Evolutionary conservation across 2,329 filamentous ascomycete species (phyloP).

Genomic region (Ophidiomyces ophidiicola): DNA sequence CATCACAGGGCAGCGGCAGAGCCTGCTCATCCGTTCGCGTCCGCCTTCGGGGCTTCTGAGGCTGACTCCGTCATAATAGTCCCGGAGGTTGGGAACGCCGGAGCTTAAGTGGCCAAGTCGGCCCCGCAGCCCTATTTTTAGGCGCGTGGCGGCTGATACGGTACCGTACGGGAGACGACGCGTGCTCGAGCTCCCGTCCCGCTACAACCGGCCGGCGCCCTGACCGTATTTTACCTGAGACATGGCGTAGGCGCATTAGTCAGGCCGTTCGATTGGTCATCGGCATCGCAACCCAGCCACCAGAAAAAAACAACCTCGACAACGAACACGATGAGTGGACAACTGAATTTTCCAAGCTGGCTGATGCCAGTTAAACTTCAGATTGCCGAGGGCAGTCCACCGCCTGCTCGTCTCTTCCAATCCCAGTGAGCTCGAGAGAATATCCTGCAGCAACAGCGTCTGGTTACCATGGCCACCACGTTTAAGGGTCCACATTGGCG

Average conservation of each 20-base stretch:
- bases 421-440: neutral
- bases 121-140: slow-evolving; percentile 7
- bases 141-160: neutral
- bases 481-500: too few relatives aligned
- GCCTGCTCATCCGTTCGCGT: neutral
- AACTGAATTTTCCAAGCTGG: neutral
- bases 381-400: neutral
- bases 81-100: neutral
- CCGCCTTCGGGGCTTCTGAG: neutral
- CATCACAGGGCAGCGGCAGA: neutral
- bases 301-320: neutral
- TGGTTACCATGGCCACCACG: slow-evolving; percentile 1
- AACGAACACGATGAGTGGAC: neutral
- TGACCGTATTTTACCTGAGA: slow-evolving; percentile 11
- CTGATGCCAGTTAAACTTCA: slow-evolving; percentile 5
- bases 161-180: neutral
- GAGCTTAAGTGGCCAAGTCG: neutral
- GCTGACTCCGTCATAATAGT: neutral
- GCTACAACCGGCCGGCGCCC: neutral
- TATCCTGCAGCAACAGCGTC: neutral
- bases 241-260: slow-evolving; percentile 9
- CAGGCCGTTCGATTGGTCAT: neutral
- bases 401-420: too few relatives aligned
- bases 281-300: slow-evolving; percentile 3
- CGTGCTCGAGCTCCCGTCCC: neutral